Base-by-base conservation (phyloP, 805 yeast genomes). In the Yarrowia sp. region DNA sequence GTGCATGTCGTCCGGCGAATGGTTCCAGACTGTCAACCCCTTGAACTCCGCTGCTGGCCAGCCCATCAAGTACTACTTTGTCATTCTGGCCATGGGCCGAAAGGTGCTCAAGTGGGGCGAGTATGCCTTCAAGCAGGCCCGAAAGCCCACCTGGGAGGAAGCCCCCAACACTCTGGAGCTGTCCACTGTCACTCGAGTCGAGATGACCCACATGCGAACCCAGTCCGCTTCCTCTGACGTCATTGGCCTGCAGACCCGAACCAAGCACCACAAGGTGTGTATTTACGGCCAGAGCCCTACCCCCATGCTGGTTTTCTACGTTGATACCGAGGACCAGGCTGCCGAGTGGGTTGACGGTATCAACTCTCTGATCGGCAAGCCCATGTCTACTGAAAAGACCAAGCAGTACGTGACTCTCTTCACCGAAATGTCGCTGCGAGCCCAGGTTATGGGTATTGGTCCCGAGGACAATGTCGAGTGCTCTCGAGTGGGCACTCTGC, bases 311-410 rank as follows among this genome's bases (percentile, higher is more conserved):
- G 74, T 80, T n/a, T 87, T 89, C 70, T 89, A 81, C 72, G 83
- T 89, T 13, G 92, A 88, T 66, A 86, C 90, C 1, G 82, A 83
- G 68, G 90, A 87, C 55, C 81, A 84, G 57, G 84, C 87, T 47
- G 84, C 83, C 64, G 83, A 86, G 8, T 90, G 96, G 96, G 76
- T 87, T 39, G 96, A 90, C 75, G 96, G 96, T 0, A 74, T 90
- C 64, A 84, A 84, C 70, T 76, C 85, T 72, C 71, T 84, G 39
- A 76, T 80, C 18, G 77, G 79, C 63, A 78, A 71, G 60, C 66
- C 65, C 22, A 75, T 71, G 39, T 67, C 81, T 15, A 81, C 86
- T 1, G 72, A 71, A 0, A 84, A 80, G 17, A 78, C 86, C 7
- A 73, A 74, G 65, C 71, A 69, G 18, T 86, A 84, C 67, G 74